Base-by-base conservation (phyloP, 768 basidiomycete genomes). In the Lyophyllum semitale region DNA sequence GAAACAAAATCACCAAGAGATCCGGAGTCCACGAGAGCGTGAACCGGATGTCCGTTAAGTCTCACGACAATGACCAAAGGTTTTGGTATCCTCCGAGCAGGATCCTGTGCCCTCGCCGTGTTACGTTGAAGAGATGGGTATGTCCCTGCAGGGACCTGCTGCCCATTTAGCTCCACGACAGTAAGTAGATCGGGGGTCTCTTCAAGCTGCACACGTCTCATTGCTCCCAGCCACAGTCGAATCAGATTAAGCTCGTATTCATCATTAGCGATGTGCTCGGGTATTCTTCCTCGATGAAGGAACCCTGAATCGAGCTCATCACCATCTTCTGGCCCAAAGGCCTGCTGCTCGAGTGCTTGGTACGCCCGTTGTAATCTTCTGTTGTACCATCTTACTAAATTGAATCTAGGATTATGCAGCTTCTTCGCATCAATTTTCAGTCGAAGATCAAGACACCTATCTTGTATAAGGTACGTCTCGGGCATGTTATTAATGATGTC, bases 1-100 rank as follows among this genome's bases (percentile, higher is more conserved):
- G 71, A 71, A 50, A 76, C 68, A 37, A 78, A 76, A 49, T 77
- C 76, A 1, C 71, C 68, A 0, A 73, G 49, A 0, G 76, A 77
- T 13, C 73, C 73, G 0, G 69, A 66, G 46, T 77, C 74, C n/a
- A 78, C 41, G 8, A 77, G 50, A 0, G 75, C 73, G 1, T 68
- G 53, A 0, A 59, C 68, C 0, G 69, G 67, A 6, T 71, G 53
- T 0, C 66, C 72, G 53, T 73, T 72, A 11, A 77, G 56, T 1
- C 64, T 47, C 0, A 66, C 66, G 0, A 64, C 64, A 0, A 76
- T 55, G 0, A 73, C 63, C 0, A 75, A 29, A 0, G 73, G 73
- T 43, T 64, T 64, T 1, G 73, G 71, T 0, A 70, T 17, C 12
- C 11, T 8, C 13, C 51, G 29, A 2, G 33, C 18, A 4, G 43